Evolutionary conservation across 768 basidiomycete genomes (phyloP), one percentile per base, ranked within the genome.

Genomic region (Hemileccinum rubropunctum): DNA sequence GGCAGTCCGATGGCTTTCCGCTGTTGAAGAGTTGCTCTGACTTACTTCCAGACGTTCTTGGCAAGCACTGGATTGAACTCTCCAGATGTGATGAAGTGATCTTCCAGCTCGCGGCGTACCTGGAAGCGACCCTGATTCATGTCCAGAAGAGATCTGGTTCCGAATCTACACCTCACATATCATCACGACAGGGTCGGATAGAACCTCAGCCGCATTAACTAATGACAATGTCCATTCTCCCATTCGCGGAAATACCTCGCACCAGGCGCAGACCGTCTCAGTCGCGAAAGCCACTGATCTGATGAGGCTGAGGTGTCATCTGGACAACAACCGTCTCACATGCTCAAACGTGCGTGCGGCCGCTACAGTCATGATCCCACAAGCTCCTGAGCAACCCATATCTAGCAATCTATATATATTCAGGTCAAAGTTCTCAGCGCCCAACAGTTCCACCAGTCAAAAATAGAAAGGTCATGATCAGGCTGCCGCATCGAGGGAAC

Each of bases 81-180:
- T 33, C 11, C 15, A n/a, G 7, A 26, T 21, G 20, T 51, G 55
- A 59, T 62, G 33, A 26, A 42, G 40, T 51, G 51, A 63, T 62
- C 53, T 53, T 53, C 45, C 42, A 40, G 20, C 34, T 20, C 23
- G 36, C 15, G 34, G 21, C 26, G 60, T 60, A 55, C 58, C 60
- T 54, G 63, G 53, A 17, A 17, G 20, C 46, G 63, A 58, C 63
- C 63, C 62, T 63, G 63, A 58, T 53, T 60, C 54, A 65, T 60
- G 52, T 45, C 38, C 18, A 30, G 44, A 28, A 21, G 42, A 55
- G 62, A 64, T 64, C 63, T 53, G 23, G 26, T 47, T 13, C 43
- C 28, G 34, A 58, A 63, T 63, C 63, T 57, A 20, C 17, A 2
- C 39, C 30, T 39, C 26, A n/a, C 44, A 48, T 27, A 48, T 53